Base-by-base conservation (phyloP, 768 basidiomycete species). In the Sutorius australiensis region DNA sequence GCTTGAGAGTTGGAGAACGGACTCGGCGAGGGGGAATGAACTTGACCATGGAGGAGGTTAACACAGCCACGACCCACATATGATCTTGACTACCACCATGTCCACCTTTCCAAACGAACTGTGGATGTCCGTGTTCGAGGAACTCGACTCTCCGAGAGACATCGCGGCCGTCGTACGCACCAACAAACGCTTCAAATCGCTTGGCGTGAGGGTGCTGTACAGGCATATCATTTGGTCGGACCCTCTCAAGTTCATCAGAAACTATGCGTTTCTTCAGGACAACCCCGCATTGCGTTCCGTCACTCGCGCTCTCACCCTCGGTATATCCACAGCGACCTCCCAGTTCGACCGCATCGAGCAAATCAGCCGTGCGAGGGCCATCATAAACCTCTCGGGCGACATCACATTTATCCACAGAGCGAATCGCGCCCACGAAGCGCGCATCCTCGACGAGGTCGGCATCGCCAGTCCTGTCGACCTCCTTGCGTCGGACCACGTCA, bases 81-180 rank as follows among this genome's bases (percentile, higher is more conserved):
- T 46, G 48, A 54, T 28, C 39, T n/a, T 6, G 6, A 10, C 17
- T 9, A 51, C 42, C 45, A 48, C 27, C 41, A 64, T 64, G 59
- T n/a, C 50, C 27, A 49, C 55, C 14, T 54, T 75, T 30, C 74
- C 74, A 2, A 67, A 64, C 38, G 74, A 75, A 37, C 60, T 75
- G 1, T 75, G 74, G 74, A 59, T 74, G 58, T 55, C 57, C 48
- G 67, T 75, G 30, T 75, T 75, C 39, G 73, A 72, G 33, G 57
- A 63, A 7, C 57, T 75, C 31, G 67, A 65, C 39, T 43, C 53
- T 0, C 62, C 70, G 0, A 38, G 33, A n/a, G 70, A 73, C 57
- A 58, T 75, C 44, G 62, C 67, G 33, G 52, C 54, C 48, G 56
- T 75, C 48, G 67, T 72, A 2, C 60, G 65, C 49, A 55, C 71